phyloP scores from a whole-genome alignment of 2,329 filamentous ascomycete species.

The Colletotrichum costaricense region DNA sequence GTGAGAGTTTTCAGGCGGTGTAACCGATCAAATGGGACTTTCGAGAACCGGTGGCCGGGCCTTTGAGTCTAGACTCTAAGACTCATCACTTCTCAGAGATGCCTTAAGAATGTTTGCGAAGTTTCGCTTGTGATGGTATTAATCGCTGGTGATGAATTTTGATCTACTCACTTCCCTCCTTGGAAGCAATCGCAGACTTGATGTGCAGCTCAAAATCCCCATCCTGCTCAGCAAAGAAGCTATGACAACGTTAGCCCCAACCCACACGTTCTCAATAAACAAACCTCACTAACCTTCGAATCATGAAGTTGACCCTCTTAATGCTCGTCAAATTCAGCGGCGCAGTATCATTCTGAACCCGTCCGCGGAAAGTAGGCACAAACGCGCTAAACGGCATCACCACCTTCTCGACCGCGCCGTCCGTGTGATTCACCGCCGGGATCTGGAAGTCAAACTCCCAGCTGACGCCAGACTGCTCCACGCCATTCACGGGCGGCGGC shows the following conservation, averaged over 20 bases:
- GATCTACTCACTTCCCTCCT: neutral
- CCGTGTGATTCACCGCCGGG: slow-evolving; percentile 36
- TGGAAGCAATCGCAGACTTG: slow-evolving; percentile 24
- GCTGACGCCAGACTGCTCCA: slow-evolving; percentile 76
- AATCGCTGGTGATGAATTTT: neutral
- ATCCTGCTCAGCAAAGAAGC: slow-evolving; percentile 80
- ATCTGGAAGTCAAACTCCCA: slow-evolving; percentile 78
- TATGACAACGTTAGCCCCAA: slow-evolving; percentile 45
- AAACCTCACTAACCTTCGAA: slow-evolving; percentile 72
- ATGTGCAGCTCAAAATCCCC: slow-evolving; percentile 65
- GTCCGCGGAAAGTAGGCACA: slow-evolving; percentile 79
- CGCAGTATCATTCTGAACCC: slow-evolving; percentile 67
- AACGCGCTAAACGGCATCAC: slow-evolving; percentile 73
- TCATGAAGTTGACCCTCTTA: slow-evolving; percentile 80
- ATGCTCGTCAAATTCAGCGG: slow-evolving; percentile 70
- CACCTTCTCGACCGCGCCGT: slow-evolving; percentile 49
- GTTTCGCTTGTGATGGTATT: neutral
- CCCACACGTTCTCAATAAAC: rapidly evolving
- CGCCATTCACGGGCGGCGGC: slow-evolving; percentile 67
- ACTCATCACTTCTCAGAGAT: rapidly evolving
- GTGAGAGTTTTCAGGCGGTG: neutral
- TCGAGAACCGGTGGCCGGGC: neutral
- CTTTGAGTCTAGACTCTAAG: neutral
- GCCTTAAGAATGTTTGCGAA: rapidly evolving
- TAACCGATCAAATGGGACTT: neutral